phyloP scores from a whole-genome alignment of 371 early-diverging fungal genomes.

The Chytridium lagenaria region DNA sequence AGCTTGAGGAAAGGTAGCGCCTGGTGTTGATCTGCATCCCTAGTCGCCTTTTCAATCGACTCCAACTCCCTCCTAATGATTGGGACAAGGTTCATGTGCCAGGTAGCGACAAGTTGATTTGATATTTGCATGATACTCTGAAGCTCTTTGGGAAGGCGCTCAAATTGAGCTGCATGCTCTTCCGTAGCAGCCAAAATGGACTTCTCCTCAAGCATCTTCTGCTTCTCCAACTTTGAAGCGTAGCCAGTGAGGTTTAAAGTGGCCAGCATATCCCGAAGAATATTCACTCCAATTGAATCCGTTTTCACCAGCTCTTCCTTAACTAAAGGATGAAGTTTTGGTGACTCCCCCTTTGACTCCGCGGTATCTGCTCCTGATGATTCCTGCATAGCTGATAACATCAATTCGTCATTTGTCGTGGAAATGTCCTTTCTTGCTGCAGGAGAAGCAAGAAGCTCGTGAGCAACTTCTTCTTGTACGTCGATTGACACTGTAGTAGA shows the following conservation, averaged over 20 bases:
- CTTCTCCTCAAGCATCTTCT: conserved; percentile 84
- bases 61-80: conserved; percentile 71
- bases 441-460: no score
- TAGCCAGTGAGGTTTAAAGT: conserved; percentile 65
- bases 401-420: conserved; percentile 37
- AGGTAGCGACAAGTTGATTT: conserved; percentile 71
- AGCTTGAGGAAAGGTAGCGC: conserved; percentile 76
- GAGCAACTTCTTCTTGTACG: no score
- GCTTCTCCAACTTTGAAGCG: conserved; percentile 75
- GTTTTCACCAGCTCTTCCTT: conserved; percentile 26
- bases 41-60: conserved; percentile 31
- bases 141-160: conserved; percentile 64
- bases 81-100: conserved; percentile 76
- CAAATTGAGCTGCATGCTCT: conserved; percentile 32
- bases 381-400: conserved; percentile 47
- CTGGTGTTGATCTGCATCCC: conserved; percentile 42
- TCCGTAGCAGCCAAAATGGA: conserved; percentile 81
- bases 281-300: conserved; percentile 73
- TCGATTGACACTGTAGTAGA: not conserved
- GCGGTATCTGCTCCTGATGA: not conserved
- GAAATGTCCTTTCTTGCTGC: no score
- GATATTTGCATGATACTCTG: conserved; percentile 53
- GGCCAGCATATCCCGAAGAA: conserved; percentile 75
- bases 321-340: not conserved
- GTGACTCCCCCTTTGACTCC: not conserved